Evolutionary conservation across 345 rosid genomes (phyloP).

Genomic region (Zanthoxylum bungeanum): DNA sequence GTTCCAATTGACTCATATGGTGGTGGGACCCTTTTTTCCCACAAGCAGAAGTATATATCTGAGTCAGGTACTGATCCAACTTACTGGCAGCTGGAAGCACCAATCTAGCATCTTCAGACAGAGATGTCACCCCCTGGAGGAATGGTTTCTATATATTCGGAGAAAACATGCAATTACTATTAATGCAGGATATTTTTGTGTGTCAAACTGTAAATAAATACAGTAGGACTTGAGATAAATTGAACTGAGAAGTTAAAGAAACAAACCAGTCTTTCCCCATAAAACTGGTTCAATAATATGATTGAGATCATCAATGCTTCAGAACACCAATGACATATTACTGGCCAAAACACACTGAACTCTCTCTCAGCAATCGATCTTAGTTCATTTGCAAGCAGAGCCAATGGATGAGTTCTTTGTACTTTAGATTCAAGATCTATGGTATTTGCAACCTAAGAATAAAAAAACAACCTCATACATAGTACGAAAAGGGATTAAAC

Average conservation of each 20-base stretch:
- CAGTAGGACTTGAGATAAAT: constrained; percentile 9
- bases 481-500: not conserved
- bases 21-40: constrained; percentile 33
- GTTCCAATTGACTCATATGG: constrained; percentile 42
- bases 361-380: constrained; percentile 72
- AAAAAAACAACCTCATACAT: constrained; percentile 8
- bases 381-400: constrained; percentile 80
- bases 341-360: constrained; percentile 59
- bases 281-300: constrained; percentile 62
- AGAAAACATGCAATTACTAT: constrained; percentile 16
- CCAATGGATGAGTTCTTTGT: constrained; percentile 64
- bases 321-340: constrained; percentile 56
- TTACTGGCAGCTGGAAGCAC: constrained; percentile 80
- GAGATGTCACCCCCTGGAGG: constrained; percentile 60
- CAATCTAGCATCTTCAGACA: constrained; percentile 70
- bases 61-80: constrained; percentile 61
- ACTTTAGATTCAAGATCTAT: constrained; percentile 52
- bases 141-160: constrained; percentile 58
- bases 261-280: constrained; percentile 92
- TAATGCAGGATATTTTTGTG: constrained; percentile 2
- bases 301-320: constrained; percentile 64
- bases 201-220: not conserved
- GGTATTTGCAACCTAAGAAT: constrained; percentile 52
- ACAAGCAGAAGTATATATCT: constrained; percentile 47
- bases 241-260: constrained; percentile 10